These are phyloP conservation scores for Dactylellina cionopaga DNA, from an alignment of 2,329 filamentous ascomycete genomes.

Conservation along the genomic window DNA sequence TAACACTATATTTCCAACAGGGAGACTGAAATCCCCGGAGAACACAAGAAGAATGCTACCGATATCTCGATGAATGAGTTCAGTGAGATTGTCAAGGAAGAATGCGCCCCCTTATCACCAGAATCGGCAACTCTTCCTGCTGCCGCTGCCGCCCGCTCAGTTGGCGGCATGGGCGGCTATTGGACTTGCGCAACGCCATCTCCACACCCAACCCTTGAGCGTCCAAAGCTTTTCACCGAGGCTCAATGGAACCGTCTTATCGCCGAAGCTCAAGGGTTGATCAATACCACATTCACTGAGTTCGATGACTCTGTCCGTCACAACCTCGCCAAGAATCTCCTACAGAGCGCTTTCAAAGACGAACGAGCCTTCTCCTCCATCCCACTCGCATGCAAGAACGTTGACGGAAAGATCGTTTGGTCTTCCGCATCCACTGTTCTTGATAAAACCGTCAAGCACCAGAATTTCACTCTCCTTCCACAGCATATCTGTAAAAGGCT, in stretches of 20 bases:
- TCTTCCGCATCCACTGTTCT: conserved; percentile 53
- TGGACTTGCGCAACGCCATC: conserved; percentile 56
- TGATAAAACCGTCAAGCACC: conserved; percentile 46
- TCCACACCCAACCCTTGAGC: conserved; percentile 38
- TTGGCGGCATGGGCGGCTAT: conserved; percentile 57
- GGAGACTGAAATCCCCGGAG: conserved; percentile 52
- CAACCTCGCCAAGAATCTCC: conserved; percentile 25
- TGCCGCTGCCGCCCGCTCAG: conserved; percentile 53
- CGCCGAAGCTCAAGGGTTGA: conserved; percentile 11
- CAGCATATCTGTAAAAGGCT: conserved; percentile 50
- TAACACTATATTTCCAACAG: no score
- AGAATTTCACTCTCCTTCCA: conserved; percentile 49
- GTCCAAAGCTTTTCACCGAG: conserved; percentile 53
- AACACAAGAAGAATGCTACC: conserved; percentile 56
- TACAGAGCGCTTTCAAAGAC: conserved; percentile 12
- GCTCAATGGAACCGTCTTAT: conserved; percentile 36
- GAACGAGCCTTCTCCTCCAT: conserved; percentile 32
- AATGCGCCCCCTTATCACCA: conserved; percentile 10
- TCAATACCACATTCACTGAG: conserved; percentile 39
- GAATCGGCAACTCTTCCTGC: conserved; percentile 33
- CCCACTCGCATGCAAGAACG: conserved; percentile 54
- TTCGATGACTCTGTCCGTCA: conserved; percentile 48
- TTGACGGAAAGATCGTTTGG: conserved; percentile 52
- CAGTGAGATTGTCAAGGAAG: conserved; percentile 21
- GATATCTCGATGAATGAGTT: conserved; percentile 26